phyloP scores from a whole-genome alignment of 768 basidiomycete genomes.

The Leccinum rimulosum region DNA sequence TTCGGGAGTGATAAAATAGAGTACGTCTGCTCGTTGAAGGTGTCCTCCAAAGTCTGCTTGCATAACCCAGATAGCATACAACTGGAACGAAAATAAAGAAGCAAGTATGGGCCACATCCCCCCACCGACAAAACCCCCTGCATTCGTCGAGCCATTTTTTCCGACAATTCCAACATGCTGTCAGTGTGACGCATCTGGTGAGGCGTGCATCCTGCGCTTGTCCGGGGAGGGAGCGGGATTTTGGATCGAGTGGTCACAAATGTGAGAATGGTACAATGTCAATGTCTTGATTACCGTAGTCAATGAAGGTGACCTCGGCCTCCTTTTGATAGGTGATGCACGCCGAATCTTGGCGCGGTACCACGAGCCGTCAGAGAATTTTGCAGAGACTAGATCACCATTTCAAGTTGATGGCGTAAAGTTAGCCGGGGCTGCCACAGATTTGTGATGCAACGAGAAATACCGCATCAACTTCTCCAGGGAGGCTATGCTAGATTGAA shows the following conservation, averaged over 20 bases:
- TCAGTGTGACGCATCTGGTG: constrained; percentile 23
- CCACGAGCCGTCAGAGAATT: constrained; percentile 93
- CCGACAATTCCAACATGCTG: too few relatives aligned
- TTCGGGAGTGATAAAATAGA: too few relatives aligned
- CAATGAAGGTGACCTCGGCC: constrained; percentile 92
- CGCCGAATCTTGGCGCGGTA: constrained; percentile 92
- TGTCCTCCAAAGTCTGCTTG: too few relatives aligned
- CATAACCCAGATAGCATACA: too few relatives aligned
- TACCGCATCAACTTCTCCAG: constrained; percentile 94
- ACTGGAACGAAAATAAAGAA: too few relatives aligned
- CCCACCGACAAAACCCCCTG: too few relatives aligned
- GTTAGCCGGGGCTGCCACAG: constrained; percentile 55
- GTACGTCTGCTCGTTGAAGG: too few relatives aligned
- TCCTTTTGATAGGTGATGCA: constrained; percentile 87
- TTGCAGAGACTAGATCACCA: constrained; percentile 91
- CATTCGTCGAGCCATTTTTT: too few relatives aligned
- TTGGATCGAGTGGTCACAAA: constrained; percentile 84
- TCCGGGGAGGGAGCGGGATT: constrained; percentile 86
- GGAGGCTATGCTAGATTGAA: constrained; percentile 60
- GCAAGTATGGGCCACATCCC: too few relatives aligned
- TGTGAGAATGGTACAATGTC: constrained; percentile 62
- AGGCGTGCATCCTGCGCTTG: constrained; percentile 95
- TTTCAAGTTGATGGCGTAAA: constrained; percentile 80
- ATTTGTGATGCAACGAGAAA: constrained; percentile 83
- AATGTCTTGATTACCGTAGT: constrained; percentile 93